These are phyloP conservation scores for Alternaria atra DNA, from an alignment of 2,329 filamentous ascomycete genomes.

Conservation along the genomic window DNA sequence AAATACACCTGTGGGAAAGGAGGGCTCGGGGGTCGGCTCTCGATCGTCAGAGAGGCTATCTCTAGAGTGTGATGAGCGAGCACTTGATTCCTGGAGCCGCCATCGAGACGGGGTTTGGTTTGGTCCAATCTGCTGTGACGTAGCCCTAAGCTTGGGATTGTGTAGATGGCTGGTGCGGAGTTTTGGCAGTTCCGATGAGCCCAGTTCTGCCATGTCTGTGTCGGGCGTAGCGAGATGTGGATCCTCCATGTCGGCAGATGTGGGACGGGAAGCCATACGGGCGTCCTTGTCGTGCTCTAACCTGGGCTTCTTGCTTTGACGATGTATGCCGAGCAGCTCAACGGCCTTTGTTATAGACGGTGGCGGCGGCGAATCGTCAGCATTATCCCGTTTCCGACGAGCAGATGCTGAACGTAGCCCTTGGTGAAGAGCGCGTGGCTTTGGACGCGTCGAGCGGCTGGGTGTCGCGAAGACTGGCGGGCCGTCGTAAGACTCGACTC, in stretches of 20 bases:
- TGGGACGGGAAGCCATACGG: constrained; percentile 31
- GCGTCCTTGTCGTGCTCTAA: constrained; percentile 35
- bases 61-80: constrained; percentile 33
- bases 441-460: constrained; percentile 48
- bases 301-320: constrained; percentile 61
- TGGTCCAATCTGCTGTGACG: constrained; percentile 27
- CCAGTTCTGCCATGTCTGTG: constrained; percentile 42
- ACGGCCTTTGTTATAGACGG: constrained; percentile 64
- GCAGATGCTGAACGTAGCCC: constrained; percentile 39
- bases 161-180: constrained; percentile 25
- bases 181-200: constrained; percentile 34
- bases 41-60: constrained; percentile 21
- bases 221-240: constrained; percentile 50
- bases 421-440: constrained; percentile 28
- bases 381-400: constrained; percentile 55
- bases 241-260: constrained; percentile 47
- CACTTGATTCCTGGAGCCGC: constrained; percentile 38
- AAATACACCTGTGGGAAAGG: constrained; percentile 38
- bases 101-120: constrained; percentile 28
- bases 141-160: constrained; percentile 29
- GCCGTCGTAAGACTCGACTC: constrained; percentile 51
- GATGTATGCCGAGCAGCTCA: constrained; percentile 59
- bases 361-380: constrained; percentile 57
- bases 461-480: constrained; percentile 54
- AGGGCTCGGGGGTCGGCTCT: constrained; percentile 27